Evolutionary conservation across 2,329 filamentous ascomycete genomes (phyloP).

Genomic region (Penicillium aurantiogriseum): DNA sequence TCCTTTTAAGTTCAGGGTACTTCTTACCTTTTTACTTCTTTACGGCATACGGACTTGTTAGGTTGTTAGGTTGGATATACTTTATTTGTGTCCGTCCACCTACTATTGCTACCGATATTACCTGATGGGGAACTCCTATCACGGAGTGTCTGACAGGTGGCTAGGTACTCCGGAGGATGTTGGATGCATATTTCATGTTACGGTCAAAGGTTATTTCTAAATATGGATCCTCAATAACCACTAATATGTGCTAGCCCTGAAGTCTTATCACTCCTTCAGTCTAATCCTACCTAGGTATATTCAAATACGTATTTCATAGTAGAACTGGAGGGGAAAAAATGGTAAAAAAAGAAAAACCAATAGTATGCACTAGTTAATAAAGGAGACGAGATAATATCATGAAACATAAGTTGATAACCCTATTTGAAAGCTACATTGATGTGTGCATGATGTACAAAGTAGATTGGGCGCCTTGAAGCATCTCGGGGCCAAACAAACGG

Average conservation of each 20-base stretch:
- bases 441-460: background rate
- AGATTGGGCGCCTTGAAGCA: background rate
- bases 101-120: background rate
- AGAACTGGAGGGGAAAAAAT: too few species aligned
- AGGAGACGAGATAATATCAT: background rate
- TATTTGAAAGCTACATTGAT: background rate
- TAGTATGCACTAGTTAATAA: background rate
- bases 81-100: too few species aligned
- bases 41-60: background rate
- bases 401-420: background rate
- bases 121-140: background rate
- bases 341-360: background rate
- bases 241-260: background rate
- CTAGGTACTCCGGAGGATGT: background rate
- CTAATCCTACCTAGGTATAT: too few species aligned
- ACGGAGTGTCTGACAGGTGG: background rate
- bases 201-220: background rate
- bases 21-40: background rate
- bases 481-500: conserved; percentile 1
- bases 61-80: background rate
- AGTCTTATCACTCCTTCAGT: too few species aligned
- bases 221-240: background rate
- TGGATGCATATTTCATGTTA: background rate
- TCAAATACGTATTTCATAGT: too few species aligned
- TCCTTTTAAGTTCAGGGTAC: background rate